Evolutionary conservation across 176 grass and related monocot species (phyloP).

Genomic region (Metroxylon sagu): DNA sequence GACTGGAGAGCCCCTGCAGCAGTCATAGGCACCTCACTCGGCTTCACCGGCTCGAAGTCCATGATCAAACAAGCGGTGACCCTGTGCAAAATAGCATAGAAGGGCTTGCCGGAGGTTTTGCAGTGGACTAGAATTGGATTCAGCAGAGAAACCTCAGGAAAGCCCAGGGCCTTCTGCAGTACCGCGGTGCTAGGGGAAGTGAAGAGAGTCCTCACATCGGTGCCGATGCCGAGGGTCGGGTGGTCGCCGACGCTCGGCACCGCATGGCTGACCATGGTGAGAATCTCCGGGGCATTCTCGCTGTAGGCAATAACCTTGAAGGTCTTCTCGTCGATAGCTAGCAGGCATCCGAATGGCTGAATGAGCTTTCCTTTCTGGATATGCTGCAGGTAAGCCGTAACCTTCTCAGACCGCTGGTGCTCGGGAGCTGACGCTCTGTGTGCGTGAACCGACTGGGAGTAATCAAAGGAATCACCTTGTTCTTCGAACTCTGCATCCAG

Average conservation of each 20-base stretch:
- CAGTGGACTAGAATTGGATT: conserved; percentile 86
- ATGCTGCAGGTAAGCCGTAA: conserved; percentile 78
- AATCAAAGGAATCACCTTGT: conserved; percentile 65
- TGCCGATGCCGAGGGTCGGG: conserved; percentile 54
- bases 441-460: conserved; percentile 58
- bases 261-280: conserved; percentile 59
- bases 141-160: conserved; percentile 68
- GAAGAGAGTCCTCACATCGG: conserved; percentile 60
- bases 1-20: conserved; percentile 89
- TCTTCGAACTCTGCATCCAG: conserved; percentile 83
- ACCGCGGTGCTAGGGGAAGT: conserved; percentile 49
- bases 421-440: conserved; percentile 18
- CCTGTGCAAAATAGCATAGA: conserved; percentile 82
- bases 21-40: conserved; percentile 67
- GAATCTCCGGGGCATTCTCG: conserved; percentile 80
- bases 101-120: conserved; percentile 82
- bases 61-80: conserved; percentile 67
- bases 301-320: conserved; percentile 65
- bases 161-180: conserved; percentile 65
- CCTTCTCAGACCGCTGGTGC: conserved; percentile 43
- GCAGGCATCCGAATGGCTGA: conserved; percentile 76
- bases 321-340: conserved; percentile 75
- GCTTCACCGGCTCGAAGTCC: conserved; percentile 86
- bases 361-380: conserved; percentile 77
- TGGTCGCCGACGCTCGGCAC: conserved; percentile 58